A percentile compares a stretch with the other conserved stretches of the same genome.
phyloP scores from a whole-genome alignment of 805 yeast species.

The Cyberlindnera xishuangbannaensis region DNA sequence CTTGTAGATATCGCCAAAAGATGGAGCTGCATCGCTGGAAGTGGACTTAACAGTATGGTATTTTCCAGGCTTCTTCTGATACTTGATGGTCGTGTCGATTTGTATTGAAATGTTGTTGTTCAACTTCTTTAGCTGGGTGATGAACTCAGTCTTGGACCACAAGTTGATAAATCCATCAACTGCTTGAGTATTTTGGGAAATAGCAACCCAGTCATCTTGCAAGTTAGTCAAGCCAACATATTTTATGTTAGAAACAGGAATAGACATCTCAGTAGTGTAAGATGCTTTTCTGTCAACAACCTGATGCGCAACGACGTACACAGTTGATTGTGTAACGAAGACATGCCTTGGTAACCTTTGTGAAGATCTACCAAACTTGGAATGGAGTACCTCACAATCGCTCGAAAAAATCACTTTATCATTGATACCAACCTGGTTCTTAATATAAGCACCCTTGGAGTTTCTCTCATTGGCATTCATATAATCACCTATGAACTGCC shows the following conservation, averaged over 20 bases:
- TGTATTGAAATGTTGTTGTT: constrained; percentile 54
- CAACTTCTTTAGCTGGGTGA: constrained; percentile 63
- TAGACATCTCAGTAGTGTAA: constrained; percentile 56
- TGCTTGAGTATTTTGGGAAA: constrained; percentile 29
- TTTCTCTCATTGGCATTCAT: constrained; percentile 75
- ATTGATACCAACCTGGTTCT: constrained; percentile 59
- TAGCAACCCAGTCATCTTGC: constrained; percentile 92
- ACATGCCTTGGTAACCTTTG: constrained; percentile 68
- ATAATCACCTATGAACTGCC: constrained; percentile 94
- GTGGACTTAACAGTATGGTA: constrained; percentile 67
- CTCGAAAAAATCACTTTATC: constrained; percentile 73
- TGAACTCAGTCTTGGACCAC: constrained; percentile 82
- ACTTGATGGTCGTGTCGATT: constrained; percentile 67
- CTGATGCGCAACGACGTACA: constrained; percentile 70
- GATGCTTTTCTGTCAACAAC: constrained; percentile 56
- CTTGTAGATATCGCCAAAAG: constrained; percentile 69
- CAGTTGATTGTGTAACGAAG: constrained; percentile 53
- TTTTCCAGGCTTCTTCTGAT: constrained; percentile 88
- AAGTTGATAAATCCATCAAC: constrained; percentile 82
- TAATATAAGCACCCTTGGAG: constrained; percentile 70
- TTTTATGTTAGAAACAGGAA: constrained; percentile 54
- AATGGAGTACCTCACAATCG: constrained; percentile 71
- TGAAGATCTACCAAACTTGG: constrained; percentile 92
- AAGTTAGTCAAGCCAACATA: constrained; percentile 63
- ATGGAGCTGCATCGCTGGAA: constrained; percentile 57